Percentiles rank a stretch among this genome's conserved stretches.
Evolutionary conservation across 495 filamentous ascomycete genomes (phyloP).

Genomic region (Glonium stellatum): DNA sequence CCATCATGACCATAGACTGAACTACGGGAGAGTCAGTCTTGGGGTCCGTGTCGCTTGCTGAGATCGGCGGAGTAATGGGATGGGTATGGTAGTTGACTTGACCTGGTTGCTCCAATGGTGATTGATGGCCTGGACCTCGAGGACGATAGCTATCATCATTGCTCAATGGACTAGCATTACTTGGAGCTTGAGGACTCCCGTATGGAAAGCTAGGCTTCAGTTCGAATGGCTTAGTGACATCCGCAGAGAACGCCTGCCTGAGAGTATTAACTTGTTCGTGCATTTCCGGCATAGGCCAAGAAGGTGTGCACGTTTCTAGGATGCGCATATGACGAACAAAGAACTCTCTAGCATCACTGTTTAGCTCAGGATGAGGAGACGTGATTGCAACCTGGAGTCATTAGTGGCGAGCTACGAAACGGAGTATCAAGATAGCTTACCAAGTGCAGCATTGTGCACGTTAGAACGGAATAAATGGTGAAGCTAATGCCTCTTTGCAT

Average conservation of each 20-base stretch:
- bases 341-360: constrained; percentile 77
- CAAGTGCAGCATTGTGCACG: constrained; percentile 91
- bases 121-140: constrained; percentile 29
- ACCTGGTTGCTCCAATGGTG: constrained; percentile 43
- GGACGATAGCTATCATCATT: constrained; percentile 29
- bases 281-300: constrained; percentile 91
- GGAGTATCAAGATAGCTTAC: constrained; percentile 47
- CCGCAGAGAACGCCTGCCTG: constrained; percentile 86
- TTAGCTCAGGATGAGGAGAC: constrained; percentile 84
- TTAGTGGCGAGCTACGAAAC: not conserved
- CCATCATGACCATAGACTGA: constrained; percentile 72
- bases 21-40: constrained; percentile 76
- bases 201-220: constrained; percentile 84
- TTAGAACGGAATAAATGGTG: constrained; percentile 85
- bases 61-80: constrained; percentile 78
- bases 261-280: constrained; percentile 85
- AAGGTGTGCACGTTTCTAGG: constrained; percentile 72
- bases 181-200: constrained; percentile 61
- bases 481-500: constrained; percentile 96
- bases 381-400: constrained; percentile 73
- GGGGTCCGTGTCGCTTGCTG: constrained; percentile 62
- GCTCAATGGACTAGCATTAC: constrained; percentile 29
- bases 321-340: constrained; percentile 96
- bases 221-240: constrained; percentile 77
- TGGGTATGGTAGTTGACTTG: constrained; percentile 70